Conservation (phyloP, 352 stramenopile species). For the Phytophthora colocasiae region DNA sequence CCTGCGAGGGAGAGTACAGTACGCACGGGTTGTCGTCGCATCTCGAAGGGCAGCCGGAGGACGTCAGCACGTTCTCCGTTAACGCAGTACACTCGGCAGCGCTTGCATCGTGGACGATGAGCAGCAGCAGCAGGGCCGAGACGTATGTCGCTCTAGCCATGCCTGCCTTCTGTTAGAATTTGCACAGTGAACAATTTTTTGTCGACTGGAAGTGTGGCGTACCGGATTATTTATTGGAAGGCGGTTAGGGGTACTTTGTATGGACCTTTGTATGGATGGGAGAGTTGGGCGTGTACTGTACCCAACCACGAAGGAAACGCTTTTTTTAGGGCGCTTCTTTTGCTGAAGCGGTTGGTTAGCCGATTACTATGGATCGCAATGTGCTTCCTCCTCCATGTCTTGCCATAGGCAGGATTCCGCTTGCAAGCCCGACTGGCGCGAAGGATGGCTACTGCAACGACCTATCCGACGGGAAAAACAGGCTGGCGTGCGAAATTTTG, state of each 20-base stretch:
- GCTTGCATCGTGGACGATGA: neutral
- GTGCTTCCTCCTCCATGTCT: neutral
- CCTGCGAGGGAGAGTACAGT: slow-evolving; percentile 55
- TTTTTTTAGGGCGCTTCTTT: no score
- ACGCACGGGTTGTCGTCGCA: slow-evolving; percentile 53
- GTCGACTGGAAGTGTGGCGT: neutral
- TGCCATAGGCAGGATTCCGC: no score
- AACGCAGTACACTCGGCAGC: slow-evolving; percentile 49
- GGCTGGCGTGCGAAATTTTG: slow-evolving; percentile 33
- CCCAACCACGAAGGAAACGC: neutral
- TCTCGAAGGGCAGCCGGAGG: slow-evolving; percentile 42
- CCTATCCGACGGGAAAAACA: slow-evolving; percentile 24
- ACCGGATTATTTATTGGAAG: slow-evolving; percentile 29
- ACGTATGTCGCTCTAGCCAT: slow-evolving; percentile 6
- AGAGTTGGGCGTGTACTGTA: slow-evolving; percentile 9
- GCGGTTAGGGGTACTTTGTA: slow-evolving; percentile 22
- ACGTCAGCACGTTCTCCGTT: slow-evolving; percentile 60
- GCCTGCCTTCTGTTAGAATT: slow-evolving; percentile 9
- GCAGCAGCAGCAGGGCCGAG: slow-evolving; percentile 26
- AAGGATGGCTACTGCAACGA: slow-evolving; percentile 3
- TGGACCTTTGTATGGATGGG: slow-evolving; percentile 18
- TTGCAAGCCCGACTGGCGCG: neutral
- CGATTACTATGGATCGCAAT: neutral
- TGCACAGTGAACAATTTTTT: slow-evolving; percentile 8
- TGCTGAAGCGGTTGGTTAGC: neutral